Base-by-base conservation (phyloP, 441 rosid species). In the Adansonia rubrostipa region DNA sequence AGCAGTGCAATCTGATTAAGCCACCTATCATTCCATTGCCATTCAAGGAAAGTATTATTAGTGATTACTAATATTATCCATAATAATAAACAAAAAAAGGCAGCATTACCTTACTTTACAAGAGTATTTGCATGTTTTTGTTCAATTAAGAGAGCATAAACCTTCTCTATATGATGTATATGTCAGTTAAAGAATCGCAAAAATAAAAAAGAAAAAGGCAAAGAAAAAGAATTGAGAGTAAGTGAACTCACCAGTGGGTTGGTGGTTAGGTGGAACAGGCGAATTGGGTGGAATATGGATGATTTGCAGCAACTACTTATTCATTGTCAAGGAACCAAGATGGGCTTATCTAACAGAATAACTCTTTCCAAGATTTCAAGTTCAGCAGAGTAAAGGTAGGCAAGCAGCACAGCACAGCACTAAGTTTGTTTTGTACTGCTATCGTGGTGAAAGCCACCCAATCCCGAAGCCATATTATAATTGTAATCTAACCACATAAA, bases 81-180 rank as follows among this genome's bases (percentile, higher is more conserved):
- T 33, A 33, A 33, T 33, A 33, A 33, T 33, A 33, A 33, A 33
- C 36, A 33, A 33, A 33, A 33, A 33, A 33, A 33, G 36, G 36
- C 36, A 33, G 36, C 36, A 33, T 33, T 33, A 3, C 36, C 36
- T 33, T 33, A 33, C 36, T 4, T 33, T 33, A 33, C 36, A 33
- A 33, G 36, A 33, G 36, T 33, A 33, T 33, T 33, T 4, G 3
- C 36, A 33, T 33, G 36, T 33, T 33, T 33, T 33, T 33, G 36
- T 33, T 33, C 4, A 4, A 33, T 33, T 33, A 33, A 33, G 36
- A 4, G 3, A 33, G 36, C 36, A 33, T 33, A 33, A 33, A 33
- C 36, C 36, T 33, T 33, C 36, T 33, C 36, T 33, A 33, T 33
- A 3, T 33, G 3, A 19, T 91, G 80, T 33, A 33, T 33, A 33